Evolutionary conservation across 2,329 filamentous ascomycete species (phyloP), one percentile per base, ranked within the genome.

Genomic region (Colletotrichum incanum): DNA sequence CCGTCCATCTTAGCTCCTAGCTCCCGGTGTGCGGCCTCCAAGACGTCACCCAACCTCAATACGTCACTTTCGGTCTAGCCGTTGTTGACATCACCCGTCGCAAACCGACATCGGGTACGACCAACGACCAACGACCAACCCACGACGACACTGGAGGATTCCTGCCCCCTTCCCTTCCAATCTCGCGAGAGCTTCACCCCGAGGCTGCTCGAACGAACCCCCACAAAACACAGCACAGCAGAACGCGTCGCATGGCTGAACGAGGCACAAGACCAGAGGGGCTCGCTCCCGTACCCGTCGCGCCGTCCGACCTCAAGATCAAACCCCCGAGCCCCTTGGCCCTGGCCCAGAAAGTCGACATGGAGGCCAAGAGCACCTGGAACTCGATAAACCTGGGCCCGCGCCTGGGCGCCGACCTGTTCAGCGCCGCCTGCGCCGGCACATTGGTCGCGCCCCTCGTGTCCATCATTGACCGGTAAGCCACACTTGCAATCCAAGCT

Each of bases 381-480:
- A 97, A 97, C 81, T 95, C 93, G 31, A 89, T 90, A 75, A 92
- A 93, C 76, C 82, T 97, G 67, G 88, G 88, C 18, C 81, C 88
- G 75, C 88, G 94, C 64, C 79, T 97, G 16, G 89, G 86, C 54
- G 89, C 91, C 20, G 94, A 98, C 84, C 82, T 89, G 28, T 81
- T 89, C 55, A 92, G 92, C 77, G 95, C 94, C 1, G 87, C 89
- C 2, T 88, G 89, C 56, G 94, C 95, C 14, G 94, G 93, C 2
- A 89, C 88, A 8, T 84, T 96, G 73, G 93, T 98, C 59, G 94
- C 95, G 66, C 95, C 95, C 1, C 80, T 97, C 49, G 96, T 98
- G 74, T 93, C 93, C 47, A 92, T 96, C 75, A 96, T 98, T 82
- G 95, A 98, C 82, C 91, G 93, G 93, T 95, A 84, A 54, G 75